Conservation (phyloP, 2,329 filamentous ascomycete genomes). For the Mycosphaerella arachidis region DNA sequence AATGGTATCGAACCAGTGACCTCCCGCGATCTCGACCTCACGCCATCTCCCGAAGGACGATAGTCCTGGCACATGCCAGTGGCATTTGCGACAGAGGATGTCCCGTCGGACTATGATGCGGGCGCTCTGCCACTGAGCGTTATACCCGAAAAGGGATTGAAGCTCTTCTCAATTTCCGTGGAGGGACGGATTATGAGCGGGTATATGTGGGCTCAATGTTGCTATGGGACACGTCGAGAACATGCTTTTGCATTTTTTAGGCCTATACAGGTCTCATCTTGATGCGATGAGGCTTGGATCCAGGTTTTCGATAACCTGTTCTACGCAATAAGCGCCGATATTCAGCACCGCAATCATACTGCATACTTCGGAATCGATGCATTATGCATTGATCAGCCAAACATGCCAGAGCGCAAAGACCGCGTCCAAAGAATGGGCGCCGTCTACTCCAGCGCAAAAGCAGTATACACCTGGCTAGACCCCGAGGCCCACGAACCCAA, state of each 20-base stretch:
- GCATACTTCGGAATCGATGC: slow-evolving; percentile 13
- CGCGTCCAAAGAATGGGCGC: slow-evolving; percentile 13
- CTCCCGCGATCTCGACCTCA: background rate
- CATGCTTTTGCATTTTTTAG: background rate
- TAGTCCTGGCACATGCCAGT: background rate
- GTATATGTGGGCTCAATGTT: background rate
- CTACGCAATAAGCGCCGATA: background rate
- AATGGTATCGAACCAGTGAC: background rate
- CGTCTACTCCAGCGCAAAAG: slow-evolving; percentile 7
- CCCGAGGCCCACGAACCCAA: background rate
- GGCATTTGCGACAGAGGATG: background rate
- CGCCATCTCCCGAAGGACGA: background rate
- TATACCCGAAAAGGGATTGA: background rate
- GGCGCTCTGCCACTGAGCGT: background rate
- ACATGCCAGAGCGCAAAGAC: slow-evolving; percentile 5
- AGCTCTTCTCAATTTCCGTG: background rate
- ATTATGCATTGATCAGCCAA: slow-evolving; percentile 15
- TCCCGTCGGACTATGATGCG: background rate
- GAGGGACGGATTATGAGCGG: background rate
- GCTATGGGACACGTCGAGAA: background rate
- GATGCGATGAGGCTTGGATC: background rate
- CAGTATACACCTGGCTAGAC: slow-evolving; percentile 13
- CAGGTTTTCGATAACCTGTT: background rate
- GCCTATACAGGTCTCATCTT: background rate
- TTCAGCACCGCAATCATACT: background rate